These are phyloP conservation scores for Tetrastigma voinierianum DNA, from an alignment of 164 flowering plant genomes.

Conservation along the genomic window DNA sequence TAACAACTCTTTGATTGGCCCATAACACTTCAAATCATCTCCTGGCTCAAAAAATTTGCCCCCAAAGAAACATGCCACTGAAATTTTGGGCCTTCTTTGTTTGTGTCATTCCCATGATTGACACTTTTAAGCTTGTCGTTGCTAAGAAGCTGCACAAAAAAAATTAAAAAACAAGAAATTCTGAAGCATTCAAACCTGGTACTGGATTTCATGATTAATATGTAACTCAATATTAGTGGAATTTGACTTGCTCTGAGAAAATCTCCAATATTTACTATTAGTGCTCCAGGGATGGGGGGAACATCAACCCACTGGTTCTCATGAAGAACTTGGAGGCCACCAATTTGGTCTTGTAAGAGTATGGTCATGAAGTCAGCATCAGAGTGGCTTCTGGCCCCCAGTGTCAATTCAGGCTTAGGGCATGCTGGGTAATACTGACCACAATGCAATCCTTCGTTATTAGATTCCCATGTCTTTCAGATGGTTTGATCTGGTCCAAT, in stretches of 20 bases:
- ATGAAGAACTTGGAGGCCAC: slow-evolving; percentile 30
- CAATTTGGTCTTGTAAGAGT: slow-evolving; percentile 29
- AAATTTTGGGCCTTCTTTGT: too few relatives aligned
- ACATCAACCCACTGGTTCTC: slow-evolving; percentile 29
- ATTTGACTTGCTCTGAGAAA: neutral
- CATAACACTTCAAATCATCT: too few relatives aligned
- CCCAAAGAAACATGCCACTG: too few relatives aligned
- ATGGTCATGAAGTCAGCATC: slow-evolving; percentile 25
- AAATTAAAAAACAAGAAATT: too few relatives aligned
- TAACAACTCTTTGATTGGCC: too few relatives aligned
- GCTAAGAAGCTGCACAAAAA: too few relatives aligned
- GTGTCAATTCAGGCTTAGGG: slow-evolving; percentile 29
- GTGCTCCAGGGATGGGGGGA: slow-evolving; percentile 20
- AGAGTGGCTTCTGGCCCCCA: slow-evolving; percentile 23
- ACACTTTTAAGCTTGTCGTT: too few relatives aligned
- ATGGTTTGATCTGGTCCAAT: slow-evolving; percentile 19
- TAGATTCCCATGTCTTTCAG: slow-evolving; percentile 24
- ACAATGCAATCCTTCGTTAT: slow-evolving; percentile 1
- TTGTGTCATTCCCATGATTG: too few relatives aligned
- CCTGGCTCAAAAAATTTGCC: too few relatives aligned
- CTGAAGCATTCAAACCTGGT: too few relatives aligned
- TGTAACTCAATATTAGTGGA: too few relatives aligned
- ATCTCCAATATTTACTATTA: slow-evolving; percentile 31
- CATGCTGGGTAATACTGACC: slow-evolving; percentile 30
- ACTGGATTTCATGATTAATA: too few relatives aligned